These are phyloP conservation scores for Malus hybrid DNA, from an alignment of 331 rosid species.

Conservation along the genomic window DNA sequence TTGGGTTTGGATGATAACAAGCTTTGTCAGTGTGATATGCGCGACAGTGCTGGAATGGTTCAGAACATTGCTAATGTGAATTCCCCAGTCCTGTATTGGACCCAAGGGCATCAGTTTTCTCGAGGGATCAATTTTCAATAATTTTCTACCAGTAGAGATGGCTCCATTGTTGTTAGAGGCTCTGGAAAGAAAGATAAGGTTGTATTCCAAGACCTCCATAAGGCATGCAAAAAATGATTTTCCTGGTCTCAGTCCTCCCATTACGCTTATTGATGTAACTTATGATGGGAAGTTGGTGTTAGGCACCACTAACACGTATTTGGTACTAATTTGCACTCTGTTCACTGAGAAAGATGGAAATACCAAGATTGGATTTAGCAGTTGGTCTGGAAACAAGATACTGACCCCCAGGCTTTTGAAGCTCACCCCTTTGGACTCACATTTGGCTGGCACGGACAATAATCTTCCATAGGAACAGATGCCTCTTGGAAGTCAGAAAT, in stretches of 20 bases:
- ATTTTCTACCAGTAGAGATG: constrained; percentile 82
- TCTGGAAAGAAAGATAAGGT: constrained; percentile 74
- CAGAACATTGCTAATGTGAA: constrained; percentile 42
- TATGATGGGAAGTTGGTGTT: constrained; percentile 88
- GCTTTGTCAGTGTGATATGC: constrained; percentile 93
- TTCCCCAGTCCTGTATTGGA: constrained; percentile 76
- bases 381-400: constrained; percentile 78
- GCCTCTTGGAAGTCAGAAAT: too few relatives aligned
- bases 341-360: constrained; percentile 87
- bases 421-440: constrained; percentile 84
- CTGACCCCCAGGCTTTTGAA: constrained; percentile 87
- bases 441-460: constrained; percentile 74
- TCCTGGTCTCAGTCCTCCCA: constrained; percentile 78
- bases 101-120: constrained; percentile 82
- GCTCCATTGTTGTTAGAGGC: constrained; percentile 82
- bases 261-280: constrained; percentile 83
- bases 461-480: background rate
- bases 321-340: constrained; percentile 76
- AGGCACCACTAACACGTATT: constrained; percentile 73
- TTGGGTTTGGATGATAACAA: constrained; percentile 90
- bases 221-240: constrained; percentile 91
- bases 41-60: constrained; percentile 66
- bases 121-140: constrained; percentile 85
- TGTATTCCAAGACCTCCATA: constrained; percentile 84
- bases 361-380: constrained; percentile 76